A percentile compares a stretch with the other conserved stretches of the same genome.
These are phyloP conservation scores for Fonsecaea multimorphosa DNA, from an alignment of 2,329 filamentous ascomycete species.

Conservation along the genomic window DNA sequence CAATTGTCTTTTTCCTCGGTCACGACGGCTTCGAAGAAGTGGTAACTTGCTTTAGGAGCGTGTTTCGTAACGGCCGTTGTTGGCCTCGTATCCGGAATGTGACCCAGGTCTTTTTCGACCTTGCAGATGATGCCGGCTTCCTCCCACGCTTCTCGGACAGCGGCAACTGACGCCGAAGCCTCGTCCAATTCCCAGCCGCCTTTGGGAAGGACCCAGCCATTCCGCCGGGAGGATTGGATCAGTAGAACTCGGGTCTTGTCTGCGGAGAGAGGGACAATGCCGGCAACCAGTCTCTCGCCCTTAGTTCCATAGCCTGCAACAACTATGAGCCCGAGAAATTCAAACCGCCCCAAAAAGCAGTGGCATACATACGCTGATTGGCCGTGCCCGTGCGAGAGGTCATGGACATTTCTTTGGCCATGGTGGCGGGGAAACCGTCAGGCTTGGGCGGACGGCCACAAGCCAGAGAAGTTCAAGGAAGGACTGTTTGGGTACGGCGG, in stretches of 20 bases:
- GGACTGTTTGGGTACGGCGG: conserved; percentile 12
- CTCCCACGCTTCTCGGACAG: conserved; percentile 92
- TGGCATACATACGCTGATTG: conserved; percentile 55
- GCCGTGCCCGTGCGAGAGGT: conserved; percentile 55
- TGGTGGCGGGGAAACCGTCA: conserved; percentile 17
- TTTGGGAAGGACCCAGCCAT: conserved; percentile 96
- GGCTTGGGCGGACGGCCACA: conserved; percentile 10
- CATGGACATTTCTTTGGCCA: conserved; percentile 44
- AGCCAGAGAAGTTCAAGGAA: conserved; percentile 16
- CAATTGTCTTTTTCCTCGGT: conserved; percentile 82
- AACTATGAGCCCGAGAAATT: conserved; percentile 21
- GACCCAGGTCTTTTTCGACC: conserved; percentile 82
- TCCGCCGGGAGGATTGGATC: conserved; percentile 88
- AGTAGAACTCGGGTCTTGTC: conserved; percentile 89
- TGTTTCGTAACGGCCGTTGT: conserved; percentile 58
- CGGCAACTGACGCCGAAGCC: conserved; percentile 80
- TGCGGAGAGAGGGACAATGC: conserved; percentile 84
- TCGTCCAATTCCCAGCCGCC: conserved; percentile 98
- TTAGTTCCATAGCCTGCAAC: conserved; percentile 81
- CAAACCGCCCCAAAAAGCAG: conserved; percentile 1
- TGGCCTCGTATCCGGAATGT: conserved; percentile 79
- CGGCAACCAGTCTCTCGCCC: conserved; percentile 93
- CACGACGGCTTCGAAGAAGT: conserved; percentile 80
- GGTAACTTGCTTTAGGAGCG: conserved; percentile 69
- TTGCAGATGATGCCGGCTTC: conserved; percentile 90